Conservation (phyloP, 768 basidiomycete species). For the Termitomyces sp. region DNA sequence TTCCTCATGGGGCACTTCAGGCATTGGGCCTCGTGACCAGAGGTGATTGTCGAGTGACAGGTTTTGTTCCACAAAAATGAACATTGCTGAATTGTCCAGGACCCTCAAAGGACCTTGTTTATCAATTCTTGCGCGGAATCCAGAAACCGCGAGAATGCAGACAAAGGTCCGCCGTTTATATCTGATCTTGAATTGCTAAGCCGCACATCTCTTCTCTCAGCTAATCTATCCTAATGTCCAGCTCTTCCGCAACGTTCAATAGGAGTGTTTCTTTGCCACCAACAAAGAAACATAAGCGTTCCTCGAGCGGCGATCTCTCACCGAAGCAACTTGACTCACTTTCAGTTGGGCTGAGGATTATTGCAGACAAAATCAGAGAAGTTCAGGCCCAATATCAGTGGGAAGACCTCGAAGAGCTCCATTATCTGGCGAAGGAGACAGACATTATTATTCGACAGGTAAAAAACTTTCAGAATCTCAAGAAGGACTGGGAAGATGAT, state of each 20-base stretch:
- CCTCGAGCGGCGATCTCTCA: background rate
- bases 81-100: no score
- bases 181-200: no score
- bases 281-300: background rate
- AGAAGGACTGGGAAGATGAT: background rate
- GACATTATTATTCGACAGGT: background rate
- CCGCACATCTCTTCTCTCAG: no score
- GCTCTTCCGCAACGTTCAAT: background rate
- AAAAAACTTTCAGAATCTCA: background rate
- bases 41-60: no score
- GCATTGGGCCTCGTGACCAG: no score
- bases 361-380: background rate
- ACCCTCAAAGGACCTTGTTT: no score
- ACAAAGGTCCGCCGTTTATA: no score
- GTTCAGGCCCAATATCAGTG: background rate
- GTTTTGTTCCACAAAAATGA: no score
- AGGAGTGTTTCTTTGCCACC: background rate
- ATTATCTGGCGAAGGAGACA: background rate
- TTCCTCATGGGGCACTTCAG: no score
- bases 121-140: no score
- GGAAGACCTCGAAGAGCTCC: background rate
- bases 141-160: no score
- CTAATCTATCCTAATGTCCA: background rate
- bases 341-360: background rate
- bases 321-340: background rate